phyloP scores from a whole-genome alignment of 116 monocot genomes.

The Phalaenopsis hybrid region DNA sequence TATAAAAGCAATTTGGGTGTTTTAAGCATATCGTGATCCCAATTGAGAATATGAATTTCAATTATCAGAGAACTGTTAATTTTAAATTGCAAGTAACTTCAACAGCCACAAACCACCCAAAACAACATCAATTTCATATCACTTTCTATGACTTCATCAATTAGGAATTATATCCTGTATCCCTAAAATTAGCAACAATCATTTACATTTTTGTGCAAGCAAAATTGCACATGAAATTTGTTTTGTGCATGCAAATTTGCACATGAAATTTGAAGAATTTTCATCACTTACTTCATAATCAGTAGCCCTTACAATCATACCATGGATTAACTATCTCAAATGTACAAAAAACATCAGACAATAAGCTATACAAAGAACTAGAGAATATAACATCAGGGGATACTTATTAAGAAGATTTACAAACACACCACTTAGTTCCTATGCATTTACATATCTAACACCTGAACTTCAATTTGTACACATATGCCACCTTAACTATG shows the following conservation, averaged over 20 bases:
- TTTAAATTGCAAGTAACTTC: neutral
- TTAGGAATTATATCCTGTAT: neutral
- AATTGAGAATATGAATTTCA: neutral
- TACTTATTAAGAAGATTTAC: neutral
- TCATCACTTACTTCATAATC: neutral
- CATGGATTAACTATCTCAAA: neutral
- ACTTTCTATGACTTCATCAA: neutral
- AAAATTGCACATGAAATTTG: neutral
- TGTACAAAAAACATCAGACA: too few species aligned
- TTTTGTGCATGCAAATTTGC: too few species aligned
- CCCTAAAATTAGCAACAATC: neutral
- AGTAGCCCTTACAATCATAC: neutral
- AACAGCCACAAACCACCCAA: neutral
- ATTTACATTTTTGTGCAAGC: neutral
- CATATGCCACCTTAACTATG: too few species aligned
- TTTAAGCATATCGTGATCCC: neutral
- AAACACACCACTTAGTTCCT: too few species aligned
- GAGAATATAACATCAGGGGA: neutral
- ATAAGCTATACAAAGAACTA: neutral
- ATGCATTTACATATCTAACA: too few species aligned
- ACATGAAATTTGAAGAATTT: too few species aligned
- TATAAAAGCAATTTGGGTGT: neutral
- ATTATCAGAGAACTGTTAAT: neutral
- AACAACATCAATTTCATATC: neutral
- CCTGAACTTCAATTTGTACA: too few species aligned